Evolutionary conservation across 306 rosid species (phyloP), one percentile per base, ranked within the genome.

Genomic region (Fagus sylvatica): DNA sequence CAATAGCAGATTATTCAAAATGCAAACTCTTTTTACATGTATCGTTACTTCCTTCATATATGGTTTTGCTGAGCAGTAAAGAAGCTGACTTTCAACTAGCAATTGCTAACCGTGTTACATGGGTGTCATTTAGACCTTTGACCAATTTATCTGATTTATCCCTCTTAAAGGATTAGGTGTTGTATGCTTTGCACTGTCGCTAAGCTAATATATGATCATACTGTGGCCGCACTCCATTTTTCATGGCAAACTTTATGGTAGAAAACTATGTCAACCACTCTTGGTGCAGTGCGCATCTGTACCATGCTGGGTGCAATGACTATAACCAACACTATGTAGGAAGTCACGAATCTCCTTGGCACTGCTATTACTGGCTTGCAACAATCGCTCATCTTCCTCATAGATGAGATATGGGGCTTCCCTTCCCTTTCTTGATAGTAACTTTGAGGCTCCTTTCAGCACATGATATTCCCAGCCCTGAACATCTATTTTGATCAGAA

Each of bases 381-480:
- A 78, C 85, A 96, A 77, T 22, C 88, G 89, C 81, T 93, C 99
- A 43, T 96, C 99, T 86, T 95, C 99, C 84, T 96, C 99, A 2
- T 93, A 96, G 73, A 96, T 93, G 61, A 96, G 81, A 86, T 90
- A 96, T n/a, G 99, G 99, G 39, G 99, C 97, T 83, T 91, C 90
- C 73, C 87, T 82, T 74, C 90, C 97, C 78, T 87, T 85, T 81
- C 98, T 89, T 61, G 91, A 93, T 4, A 95, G 86, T 51, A 96
- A 61, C 84, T 87, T 86, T 19, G 86, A 71, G 49, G 98, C 96
- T 81, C 99, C 99, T 88, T 86, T 93, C 37, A 96, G 99, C 46
- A 93, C 99, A 74, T 96, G 98, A 87, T 88, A 85, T 75, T 96
- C 99, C 99, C 99, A 96, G 30, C 99, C 99, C 82, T 96, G 99